These are phyloP conservation scores for Comarum palustre DNA, from an alignment of 306 rosid genomes.

Conservation along the genomic window DNA sequence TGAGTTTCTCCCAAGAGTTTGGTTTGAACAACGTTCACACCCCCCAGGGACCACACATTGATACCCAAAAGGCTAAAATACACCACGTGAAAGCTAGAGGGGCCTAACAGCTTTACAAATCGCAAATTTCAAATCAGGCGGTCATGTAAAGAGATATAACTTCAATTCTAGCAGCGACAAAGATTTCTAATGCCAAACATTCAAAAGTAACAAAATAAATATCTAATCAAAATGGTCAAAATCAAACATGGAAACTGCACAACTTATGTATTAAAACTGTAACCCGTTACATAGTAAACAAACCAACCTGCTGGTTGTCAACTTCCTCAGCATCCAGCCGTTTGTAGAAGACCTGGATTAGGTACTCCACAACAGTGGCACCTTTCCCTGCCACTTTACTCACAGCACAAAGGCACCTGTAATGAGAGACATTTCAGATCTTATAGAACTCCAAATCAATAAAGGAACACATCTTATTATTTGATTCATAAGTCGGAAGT, in stretches of 20 bases:
- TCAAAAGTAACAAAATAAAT: not conserved
- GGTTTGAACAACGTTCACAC: not conserved
- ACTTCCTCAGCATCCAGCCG: conserved; percentile 64
- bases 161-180: not conserved
- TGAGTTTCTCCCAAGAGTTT: not conserved
- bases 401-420: conserved; percentile 89
- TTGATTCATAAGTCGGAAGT: conserved; percentile 16
- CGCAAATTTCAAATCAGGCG: not conserved
- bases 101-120: not conserved
- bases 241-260: not conserved
- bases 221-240: not conserved
- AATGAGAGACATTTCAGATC: conserved; percentile 6
- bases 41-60: not conserved
- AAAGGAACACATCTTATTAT: not conserved
- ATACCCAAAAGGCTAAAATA: not conserved
- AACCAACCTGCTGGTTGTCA: conserved; percentile 80
- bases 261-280: not conserved
- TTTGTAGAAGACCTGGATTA: conserved; percentile 77
- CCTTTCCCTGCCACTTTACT: conserved; percentile 84
- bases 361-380: conserved; percentile 66
- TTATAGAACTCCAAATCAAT: not conserved
- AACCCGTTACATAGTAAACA: conserved; percentile 1
- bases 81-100: not conserved
- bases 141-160: too few relatives aligned
- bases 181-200: not conserved